Percentiles rank a stretch among this genome's conserved stretches.
Evolutionary conservation across 805 yeast genomes (phyloP).

Genomic region (Saccharomycopsis oosterbeekiorum): DNA sequence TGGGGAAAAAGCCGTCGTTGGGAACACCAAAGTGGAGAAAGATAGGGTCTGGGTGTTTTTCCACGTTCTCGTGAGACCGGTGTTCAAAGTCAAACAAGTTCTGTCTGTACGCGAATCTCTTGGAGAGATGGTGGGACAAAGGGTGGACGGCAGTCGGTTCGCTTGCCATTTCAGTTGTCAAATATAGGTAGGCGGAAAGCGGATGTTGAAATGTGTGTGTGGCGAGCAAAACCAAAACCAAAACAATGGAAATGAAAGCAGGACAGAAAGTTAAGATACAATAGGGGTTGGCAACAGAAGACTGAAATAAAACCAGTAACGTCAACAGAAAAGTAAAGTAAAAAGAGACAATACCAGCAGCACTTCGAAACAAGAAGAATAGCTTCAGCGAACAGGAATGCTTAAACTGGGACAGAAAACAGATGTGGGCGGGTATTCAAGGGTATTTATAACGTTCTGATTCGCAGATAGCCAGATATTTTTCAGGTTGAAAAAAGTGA

Average conservation of each 20-base stretch:
- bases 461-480: background rate
- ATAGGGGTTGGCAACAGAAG: no score
- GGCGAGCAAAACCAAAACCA: background rate
- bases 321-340: no score
- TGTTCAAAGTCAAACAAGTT: constrained; percentile 11
- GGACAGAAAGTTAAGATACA: background rate
- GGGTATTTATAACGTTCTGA: background rate
- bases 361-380: no score
- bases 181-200: no score
- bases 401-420: background rate
- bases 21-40: constrained; percentile 33
- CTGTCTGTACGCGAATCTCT: constrained; percentile 12
- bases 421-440: background rate
- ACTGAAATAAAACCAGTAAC: no score
- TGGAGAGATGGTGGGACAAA: constrained; percentile 7
- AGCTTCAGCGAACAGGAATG: background rate
- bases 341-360: no score
- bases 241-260: background rate
- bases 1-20: constrained; percentile 34
- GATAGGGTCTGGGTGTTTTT: constrained; percentile 28
- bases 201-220: no score
- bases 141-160: background rate
- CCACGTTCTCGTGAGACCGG: background rate
- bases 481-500: background rate
- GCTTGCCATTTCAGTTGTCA: background rate